Evolutionary conservation across 2,329 filamentous ascomycete genomes (phyloP), one percentile per base, ranked within the genome.

Genomic region (Sporothrix mexicana): DNA sequence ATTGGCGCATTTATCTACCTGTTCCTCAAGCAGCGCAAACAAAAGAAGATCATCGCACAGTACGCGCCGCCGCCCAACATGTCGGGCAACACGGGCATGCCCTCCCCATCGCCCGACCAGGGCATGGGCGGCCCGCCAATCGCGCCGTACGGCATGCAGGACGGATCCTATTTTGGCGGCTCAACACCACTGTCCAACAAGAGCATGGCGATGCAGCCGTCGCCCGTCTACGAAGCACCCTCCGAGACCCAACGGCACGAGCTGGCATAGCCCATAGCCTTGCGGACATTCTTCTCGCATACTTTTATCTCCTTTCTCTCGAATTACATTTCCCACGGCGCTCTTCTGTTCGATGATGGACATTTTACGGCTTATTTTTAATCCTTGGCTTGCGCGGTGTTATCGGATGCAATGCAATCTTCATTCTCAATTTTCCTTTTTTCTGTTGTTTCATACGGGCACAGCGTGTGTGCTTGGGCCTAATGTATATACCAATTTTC

Each of bases 11-110:
- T 71, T 4, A 23, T 45, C 30, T 70, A 49, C 23, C 13, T 72
- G 2, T 51, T 69, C 70, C 1, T 70, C 57, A 67, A 47, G 43
- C 51, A 69, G 36, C 72, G 69, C 12, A 62, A 55, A 25, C 61
- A 49, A 6, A 64, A 43, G 30, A 51, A 20, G 59, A 15, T 53
- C 4, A 36, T 68, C 20, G 64, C 62, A 4, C 59, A 64, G 20
- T 71, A 71, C 47, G 55, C 55, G 9, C 55, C 30, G 69, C 23
- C 69, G n/a, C 64, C 45, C 23, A 68, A 51, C 45, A 20, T 25
- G 41, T 36, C 53, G 1, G 53, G 53, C 23, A 62, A 71, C 55
- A 68, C 13, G 45, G 64, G 62, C 13, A 25, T 47, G 61, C 10
- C 36, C 9, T 41, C 61, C n/a, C 47, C 36, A 9, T 41, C 61